These are phyloP conservation scores for Rhodotorula graminis DNA, from an alignment of 768 basidiomycete genomes.

Conservation along the genomic window DNA sequence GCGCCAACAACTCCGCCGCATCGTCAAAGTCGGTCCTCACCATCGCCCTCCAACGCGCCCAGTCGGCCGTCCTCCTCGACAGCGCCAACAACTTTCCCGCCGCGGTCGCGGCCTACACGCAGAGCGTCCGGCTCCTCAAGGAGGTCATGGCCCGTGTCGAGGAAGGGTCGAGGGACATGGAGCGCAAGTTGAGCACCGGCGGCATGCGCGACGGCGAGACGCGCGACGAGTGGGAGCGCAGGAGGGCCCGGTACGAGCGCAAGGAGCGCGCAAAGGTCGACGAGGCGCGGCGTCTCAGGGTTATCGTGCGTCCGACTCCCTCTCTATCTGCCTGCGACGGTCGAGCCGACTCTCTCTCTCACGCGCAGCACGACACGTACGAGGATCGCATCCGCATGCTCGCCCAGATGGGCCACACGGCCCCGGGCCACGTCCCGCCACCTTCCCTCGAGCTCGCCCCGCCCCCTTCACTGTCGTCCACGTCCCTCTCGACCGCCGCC, in stretches of 20 bases:
- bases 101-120: conserved; percentile 81
- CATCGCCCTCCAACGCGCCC: conserved; percentile 75
- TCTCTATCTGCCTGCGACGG: background rate
- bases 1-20: background rate
- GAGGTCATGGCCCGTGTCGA: conserved; percentile 85
- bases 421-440: background rate
- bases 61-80: conserved; percentile 83
- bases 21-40: conserved; percentile 73
- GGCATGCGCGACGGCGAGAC: conserved; percentile 22
- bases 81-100: conserved; percentile 82
- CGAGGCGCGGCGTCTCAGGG: conserved; percentile 76
- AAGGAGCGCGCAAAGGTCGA: conserved; percentile 82
- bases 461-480: no score
- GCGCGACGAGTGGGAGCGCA: conserved; percentile 19
- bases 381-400: conserved; percentile 91
- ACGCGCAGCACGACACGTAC: conserved; percentile 79
- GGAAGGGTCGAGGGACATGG: conserved; percentile 15
- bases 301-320: conserved; percentile 62
- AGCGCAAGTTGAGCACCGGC: conserved; percentile 6
- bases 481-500: no score
- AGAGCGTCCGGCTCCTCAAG: conserved; percentile 76
- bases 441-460: background rate
- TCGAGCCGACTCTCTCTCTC: background rate
- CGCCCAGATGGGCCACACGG: conserved; percentile 57
- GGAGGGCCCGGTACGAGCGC: conserved; percentile 54